These are phyloP conservation scores for Rhodomyrtus tomentosa DNA, from an alignment of 345 rosid genomes.

Conservation along the genomic window DNA sequence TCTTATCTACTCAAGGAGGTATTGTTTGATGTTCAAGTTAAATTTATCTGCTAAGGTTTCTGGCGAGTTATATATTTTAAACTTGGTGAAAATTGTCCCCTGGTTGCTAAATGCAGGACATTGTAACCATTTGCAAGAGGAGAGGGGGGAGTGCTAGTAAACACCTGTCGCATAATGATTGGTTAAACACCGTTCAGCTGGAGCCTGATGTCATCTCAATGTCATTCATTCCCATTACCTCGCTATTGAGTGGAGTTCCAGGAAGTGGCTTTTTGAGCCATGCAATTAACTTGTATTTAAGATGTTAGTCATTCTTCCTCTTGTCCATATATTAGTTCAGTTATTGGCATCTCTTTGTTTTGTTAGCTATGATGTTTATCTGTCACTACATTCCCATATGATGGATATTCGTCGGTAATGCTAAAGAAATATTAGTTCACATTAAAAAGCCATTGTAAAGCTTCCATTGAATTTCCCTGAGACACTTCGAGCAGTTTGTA, in stretches of 20 bases:
- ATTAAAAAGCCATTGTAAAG: background rate
- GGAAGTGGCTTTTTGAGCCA: constrained; percentile 95
- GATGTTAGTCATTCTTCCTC: constrained; percentile 44
- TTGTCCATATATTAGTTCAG: background rate
- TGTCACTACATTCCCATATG: background rate
- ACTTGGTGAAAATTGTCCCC: background rate
- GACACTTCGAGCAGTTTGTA: background rate
- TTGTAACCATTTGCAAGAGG: constrained; percentile 59
- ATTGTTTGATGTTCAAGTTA: background rate
- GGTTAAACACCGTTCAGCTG: constrained; percentile 80
- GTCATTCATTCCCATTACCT: constrained; percentile 88
- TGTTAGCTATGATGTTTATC: background rate
- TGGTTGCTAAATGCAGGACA: constrained; percentile 39
- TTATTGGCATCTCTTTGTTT: background rate
- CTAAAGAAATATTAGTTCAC: background rate
- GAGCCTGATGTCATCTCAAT: constrained; percentile 91
- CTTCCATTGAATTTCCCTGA: background rate
- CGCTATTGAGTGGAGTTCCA: constrained; percentile 82
- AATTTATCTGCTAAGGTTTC: background rate
- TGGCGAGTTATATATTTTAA: background rate
- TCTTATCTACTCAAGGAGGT: constrained; percentile 91
- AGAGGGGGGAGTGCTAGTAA: constrained; percentile 78
- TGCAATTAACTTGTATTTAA: constrained; percentile 87
- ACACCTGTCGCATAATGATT: constrained; percentile 56
- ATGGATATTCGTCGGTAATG: background rate